phyloP scores from a whole-genome alignment of 352 stramenopile species.

The Phytophthora constricta region DNA sequence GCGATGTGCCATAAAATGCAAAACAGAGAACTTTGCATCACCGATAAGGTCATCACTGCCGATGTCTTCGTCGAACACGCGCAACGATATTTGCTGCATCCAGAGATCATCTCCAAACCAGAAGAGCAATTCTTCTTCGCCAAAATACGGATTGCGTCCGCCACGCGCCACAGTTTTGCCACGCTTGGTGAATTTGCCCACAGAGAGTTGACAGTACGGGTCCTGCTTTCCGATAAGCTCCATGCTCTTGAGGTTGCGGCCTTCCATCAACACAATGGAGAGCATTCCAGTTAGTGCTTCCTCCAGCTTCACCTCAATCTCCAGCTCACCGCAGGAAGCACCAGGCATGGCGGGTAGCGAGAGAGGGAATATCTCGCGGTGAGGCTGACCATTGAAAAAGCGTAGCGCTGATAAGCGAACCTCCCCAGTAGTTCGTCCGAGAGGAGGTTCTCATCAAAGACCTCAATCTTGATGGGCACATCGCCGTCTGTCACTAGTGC shows the following conservation, averaged over 20 bases:
- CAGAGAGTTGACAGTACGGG: constrained; percentile 88
- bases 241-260: constrained; percentile 90
- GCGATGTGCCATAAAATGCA: constrained; percentile 73
- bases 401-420: constrained; percentile 74
- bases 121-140: constrained; percentile 91
- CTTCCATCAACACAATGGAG: constrained; percentile 87
- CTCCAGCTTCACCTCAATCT: constrained; percentile 77
- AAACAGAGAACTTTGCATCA: constrained; percentile 68
- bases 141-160: constrained; percentile 91
- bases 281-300: constrained; percentile 86
- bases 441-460: constrained; percentile 90
- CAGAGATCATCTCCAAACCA: constrained; percentile 93
- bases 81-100: constrained; percentile 80
- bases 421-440: constrained; percentile 86
- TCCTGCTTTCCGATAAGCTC: constrained; percentile 92
- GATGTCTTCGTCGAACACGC: constrained; percentile 89
- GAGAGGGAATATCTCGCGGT: constrained; percentile 70
- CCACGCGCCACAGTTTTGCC: constrained; percentile 79
- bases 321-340: constrained; percentile 55
- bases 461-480: constrained; percentile 72
- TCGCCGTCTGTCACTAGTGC: constrained; percentile 77
- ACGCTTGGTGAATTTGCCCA: constrained; percentile 75
- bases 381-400: constrained; percentile 74
- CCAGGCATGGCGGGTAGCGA: constrained; percentile 39
- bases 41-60: constrained; percentile 91